Evolutionary conservation across 345 rosid genomes (phyloP), one percentile per base, ranked within the genome.

Genomic region (Syzygium aromaticum): DNA sequence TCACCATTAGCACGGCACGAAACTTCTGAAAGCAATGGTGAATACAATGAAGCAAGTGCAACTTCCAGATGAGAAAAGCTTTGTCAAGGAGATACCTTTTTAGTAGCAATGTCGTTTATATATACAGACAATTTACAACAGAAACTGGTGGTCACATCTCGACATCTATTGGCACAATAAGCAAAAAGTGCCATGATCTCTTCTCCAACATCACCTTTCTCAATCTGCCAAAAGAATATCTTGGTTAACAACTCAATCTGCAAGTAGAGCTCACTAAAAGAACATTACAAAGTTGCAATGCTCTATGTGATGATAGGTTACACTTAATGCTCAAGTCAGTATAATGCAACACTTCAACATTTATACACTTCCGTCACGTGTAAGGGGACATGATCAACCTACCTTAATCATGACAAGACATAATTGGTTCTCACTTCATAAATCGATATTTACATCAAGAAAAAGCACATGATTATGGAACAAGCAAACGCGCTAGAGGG

Each of bases 101-200:
- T 85, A 91, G 64, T 91, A 64, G 93, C 93, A 77, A 94, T 87
- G 88, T 84, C 87, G 85, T 91, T 91, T 57, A 98, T 87, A 61
- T 87, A 90, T 86, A 87, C 90, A 84, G 97, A 94, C 90, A 95
- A 86, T 83, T 89, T 89, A 89, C 86, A 89, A 92, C 92, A 88
- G 88, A 93, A 89, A 78, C 51, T 52, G 90, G 92, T 85, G 86
- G 92, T 91, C 15, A 91, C 92, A 82, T 89, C 87, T 85, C 91
- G 95, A 89, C 93, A 94, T 89, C 93, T 95, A 87, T 89, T 88
- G 88, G 96, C 95, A 91, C 96, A 93, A 89, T 95, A 96, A 88
- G 95, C 92, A 59, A 94, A 93, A 57, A 96, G 92, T 87, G 94
- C 97, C 87, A 92, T 84, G 90, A 95, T 92, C 86, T 92, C 94